phyloP scores from a whole-genome alignment of 2,329 filamentous ascomycete genomes.

The Falciphora oryzae region DNA sequence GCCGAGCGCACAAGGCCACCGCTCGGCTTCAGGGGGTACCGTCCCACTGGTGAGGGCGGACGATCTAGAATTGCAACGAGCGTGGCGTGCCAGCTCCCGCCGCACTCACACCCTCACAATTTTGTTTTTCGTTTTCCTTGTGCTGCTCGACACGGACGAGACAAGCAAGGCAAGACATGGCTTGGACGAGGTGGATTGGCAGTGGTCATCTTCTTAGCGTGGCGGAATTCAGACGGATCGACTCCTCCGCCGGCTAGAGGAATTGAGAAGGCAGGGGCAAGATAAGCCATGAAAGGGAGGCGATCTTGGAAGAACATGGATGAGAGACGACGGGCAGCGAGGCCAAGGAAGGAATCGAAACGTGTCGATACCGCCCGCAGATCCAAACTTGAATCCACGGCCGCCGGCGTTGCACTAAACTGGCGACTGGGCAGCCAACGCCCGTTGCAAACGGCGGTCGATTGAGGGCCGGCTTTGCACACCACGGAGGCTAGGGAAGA shows the following conservation, averaged over 20 bases:
- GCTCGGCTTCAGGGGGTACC: neutral
- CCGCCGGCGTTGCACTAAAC: neutral
- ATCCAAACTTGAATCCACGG: neutral
- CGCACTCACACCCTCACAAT: neutral
- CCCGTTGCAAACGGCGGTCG: too few relatives aligned
- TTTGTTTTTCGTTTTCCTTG: neutral
- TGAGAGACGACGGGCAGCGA: neutral
- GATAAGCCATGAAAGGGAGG: neutral
- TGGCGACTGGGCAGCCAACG: too few relatives aligned
- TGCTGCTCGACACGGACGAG: neutral
- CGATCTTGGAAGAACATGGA: neutral
- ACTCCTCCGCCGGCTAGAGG: neutral
- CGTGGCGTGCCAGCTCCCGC: neutral
- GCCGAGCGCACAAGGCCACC: neutral
- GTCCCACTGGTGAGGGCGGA: neutral
- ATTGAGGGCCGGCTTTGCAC: too few relatives aligned
- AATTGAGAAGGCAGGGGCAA: neutral
- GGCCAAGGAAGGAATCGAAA: neutral
- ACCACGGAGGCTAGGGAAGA: too few relatives aligned
- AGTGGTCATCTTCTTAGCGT: neutral
- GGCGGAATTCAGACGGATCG: neutral
- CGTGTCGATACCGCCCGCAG: neutral
- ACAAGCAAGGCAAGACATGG: neutral
- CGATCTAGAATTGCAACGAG: neutral
- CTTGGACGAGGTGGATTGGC: neutral